Evolutionary conservation across 257 asterid genomes (phyloP), one percentile per base, ranked within the genome.

Genomic region (Rhazya stricta): DNA sequence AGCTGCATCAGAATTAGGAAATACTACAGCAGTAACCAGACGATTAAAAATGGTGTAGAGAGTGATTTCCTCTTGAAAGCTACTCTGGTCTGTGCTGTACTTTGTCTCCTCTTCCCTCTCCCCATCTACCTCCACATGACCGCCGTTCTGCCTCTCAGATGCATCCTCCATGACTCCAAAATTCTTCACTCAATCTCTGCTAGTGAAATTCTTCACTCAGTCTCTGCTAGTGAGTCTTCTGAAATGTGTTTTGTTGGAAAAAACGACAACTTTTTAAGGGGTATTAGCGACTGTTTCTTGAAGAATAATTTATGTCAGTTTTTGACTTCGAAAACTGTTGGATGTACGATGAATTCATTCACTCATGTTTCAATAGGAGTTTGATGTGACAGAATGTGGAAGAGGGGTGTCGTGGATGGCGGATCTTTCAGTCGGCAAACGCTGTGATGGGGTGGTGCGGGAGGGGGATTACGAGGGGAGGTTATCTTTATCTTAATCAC

Each of bases 21-120:
- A 88, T 78, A 89, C 79, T n/a, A 89, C 34, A 10, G 88, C 87
- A n/a, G 84, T 77, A 19, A 89, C 79, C 76, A 89, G 56, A 62
- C 85, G 84, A 84, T 83, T 87, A 71, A 91, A 73, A 68, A 93
- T 67, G 46, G 80, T 70, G 84, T 23, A 71, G 34, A 93, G 94
- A 18, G 89, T 88, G 54, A 88, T 36, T 37, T 83, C 88, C 53
- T 57, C 45, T 12, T 19, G 45, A 18, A 2, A 18, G 23, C 60
- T 42, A 23, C 39, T 41, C 61, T 50, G 53, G 56, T 30, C 41
- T 19, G 58, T 13, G 18, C 3, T n/a, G 13, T 42, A 23, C 27
- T 36, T 19, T 6, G 45, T 46, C 57, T 66, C 53, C 41, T 79
- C 79, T 15, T 79, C 81, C 39, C 30, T 66, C 41, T 74, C 79